phyloP scores from a whole-genome alignment of 768 basidiomycete species.

The Kwoniella shandongensis region DNA sequence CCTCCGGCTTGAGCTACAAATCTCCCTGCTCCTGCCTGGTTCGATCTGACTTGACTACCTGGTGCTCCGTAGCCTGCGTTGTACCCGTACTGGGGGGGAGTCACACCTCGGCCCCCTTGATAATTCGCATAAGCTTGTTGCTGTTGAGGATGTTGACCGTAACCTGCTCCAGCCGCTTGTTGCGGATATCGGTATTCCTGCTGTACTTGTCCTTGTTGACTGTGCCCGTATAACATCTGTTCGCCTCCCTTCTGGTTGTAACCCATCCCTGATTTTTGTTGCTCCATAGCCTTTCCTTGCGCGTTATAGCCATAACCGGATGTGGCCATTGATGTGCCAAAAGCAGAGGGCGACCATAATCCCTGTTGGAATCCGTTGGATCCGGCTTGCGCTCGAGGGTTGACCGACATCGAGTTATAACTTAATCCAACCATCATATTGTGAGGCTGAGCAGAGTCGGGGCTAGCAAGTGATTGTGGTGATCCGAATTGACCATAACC shows the following conservation, averaged over 20 bases:
- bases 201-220: background rate
- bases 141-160: conserved; percentile 16
- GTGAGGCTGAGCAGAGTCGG: conserved; percentile 8
- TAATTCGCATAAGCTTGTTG: background rate
- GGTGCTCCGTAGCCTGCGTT: conserved; percentile 18
- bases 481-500: conserved; percentile 18
- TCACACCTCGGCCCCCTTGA: conserved; percentile 1
- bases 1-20: background rate
- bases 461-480: conserved; percentile 9
- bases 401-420: conserved; percentile 9
- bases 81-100: conserved; percentile 7
- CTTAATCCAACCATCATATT: conserved; percentile 15
- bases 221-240: conserved; percentile 7
- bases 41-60: conserved; percentile 3
- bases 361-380: conserved; percentile 24
- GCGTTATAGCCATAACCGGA: conserved; percentile 33
- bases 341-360: conserved; percentile 40
- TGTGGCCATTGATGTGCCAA: conserved; percentile 34
- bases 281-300: conserved; percentile 26
- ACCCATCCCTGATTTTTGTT: conserved; percentile 10
- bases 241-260: conserved; percentile 13
- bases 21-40: background rate
- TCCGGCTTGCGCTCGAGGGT: conserved; percentile 4
- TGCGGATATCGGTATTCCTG: background rate
- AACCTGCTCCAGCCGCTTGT: conserved; percentile 2